These are phyloP conservation scores for Trypanosoma mega DNA, from an alignment of 208 protist genomes.

Conservation along the genomic window DNA sequence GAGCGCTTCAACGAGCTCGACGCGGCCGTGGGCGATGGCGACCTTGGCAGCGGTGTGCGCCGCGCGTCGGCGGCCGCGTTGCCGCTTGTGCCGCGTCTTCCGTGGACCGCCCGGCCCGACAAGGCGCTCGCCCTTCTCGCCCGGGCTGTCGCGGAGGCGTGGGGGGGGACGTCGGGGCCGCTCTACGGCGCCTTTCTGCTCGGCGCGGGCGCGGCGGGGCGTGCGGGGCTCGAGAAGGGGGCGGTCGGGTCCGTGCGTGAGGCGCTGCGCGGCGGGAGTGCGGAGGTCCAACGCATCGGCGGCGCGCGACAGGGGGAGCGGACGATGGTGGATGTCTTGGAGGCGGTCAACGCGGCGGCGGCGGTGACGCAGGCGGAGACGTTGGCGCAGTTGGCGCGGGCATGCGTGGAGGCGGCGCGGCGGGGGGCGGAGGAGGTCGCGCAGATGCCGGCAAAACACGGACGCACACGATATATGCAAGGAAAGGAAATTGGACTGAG, in stretches of 20 bases:
- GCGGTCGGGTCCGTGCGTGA: conserved; percentile 33
- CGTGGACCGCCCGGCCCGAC: conserved; percentile 31
- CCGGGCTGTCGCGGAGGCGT: conserved; percentile 52
- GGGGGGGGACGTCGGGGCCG: conserved; percentile 59
- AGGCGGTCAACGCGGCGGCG: conserved; percentile 30
- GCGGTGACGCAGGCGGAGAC: conserved; percentile 33
- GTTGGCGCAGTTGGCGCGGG: conserved; percentile 35
- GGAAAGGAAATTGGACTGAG: conserved; percentile 59
- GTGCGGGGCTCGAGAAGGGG: conserved; percentile 15
- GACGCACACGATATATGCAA: conserved; percentile 46
- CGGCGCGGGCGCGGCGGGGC: conserved; percentile 30
- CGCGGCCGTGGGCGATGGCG: conserved; percentile 60
- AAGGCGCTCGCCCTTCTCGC: conserved; percentile 45
- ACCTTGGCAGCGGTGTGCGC: conserved; percentile 59
- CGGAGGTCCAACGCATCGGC: conserved; percentile 45
- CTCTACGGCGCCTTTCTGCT: conserved; percentile 66
- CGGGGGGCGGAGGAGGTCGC: conserved; percentile 31
- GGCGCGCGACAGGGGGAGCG: conserved; percentile 51
- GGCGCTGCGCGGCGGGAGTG: conserved; percentile 34
- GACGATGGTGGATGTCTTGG: conserved; percentile 72
- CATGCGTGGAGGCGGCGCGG: conserved; percentile 33
- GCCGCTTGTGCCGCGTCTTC: conserved; percentile 42
- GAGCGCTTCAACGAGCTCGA: conserved; percentile 55
- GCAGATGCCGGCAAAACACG: conserved; percentile 49
- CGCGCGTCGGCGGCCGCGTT: conserved; percentile 33